Evolutionary conservation across 805 yeast genomes (phyloP).

Genomic region (Kurtzmaniella cleridarum): DNA sequence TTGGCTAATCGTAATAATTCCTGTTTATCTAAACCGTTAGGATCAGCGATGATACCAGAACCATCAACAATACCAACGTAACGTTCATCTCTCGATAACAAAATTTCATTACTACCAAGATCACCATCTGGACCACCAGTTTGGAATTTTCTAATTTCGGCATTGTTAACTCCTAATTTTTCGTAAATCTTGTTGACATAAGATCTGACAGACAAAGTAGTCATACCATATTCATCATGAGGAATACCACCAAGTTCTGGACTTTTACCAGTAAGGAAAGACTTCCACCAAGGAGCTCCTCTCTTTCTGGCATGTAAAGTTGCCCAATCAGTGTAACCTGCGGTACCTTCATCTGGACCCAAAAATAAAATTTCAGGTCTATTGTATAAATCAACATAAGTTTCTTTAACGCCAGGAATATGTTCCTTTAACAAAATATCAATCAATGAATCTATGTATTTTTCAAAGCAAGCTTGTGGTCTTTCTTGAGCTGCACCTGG

Average conservation of each 20-base stretch:
- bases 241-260: slow-evolving; percentile 95
- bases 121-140: slow-evolving; percentile 99
- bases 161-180: slow-evolving; percentile 58
- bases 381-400: slow-evolving; percentile 77
- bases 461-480: slow-evolving; percentile 81
- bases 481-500: slow-evolving; percentile 71
- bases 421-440: slow-evolving; percentile 72
- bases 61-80: slow-evolving; percentile 93
- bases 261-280: slow-evolving; percentile 94
- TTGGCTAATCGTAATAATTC: slow-evolving; percentile 79
- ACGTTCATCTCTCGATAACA: slow-evolving; percentile 74
- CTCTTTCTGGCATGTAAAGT: slow-evolving; percentile 86
- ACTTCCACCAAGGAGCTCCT: slow-evolving; percentile 98
- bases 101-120: slow-evolving; percentile 91
- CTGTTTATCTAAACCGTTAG: slow-evolving; percentile 74
- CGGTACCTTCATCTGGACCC: slow-evolving; percentile 99
- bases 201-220: slow-evolving; percentile 88
- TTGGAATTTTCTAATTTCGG: slow-evolving; percentile 71
- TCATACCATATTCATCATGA: slow-evolving; percentile 97
- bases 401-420: slow-evolving; percentile 73
- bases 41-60: slow-evolving; percentile 91
- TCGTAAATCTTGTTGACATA: slow-evolving; percentile 85
- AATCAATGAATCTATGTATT: slow-evolving; percentile 86
- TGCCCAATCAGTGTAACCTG: slow-evolving; percentile 95
- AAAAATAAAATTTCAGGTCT: slow-evolving; percentile 87